Percentiles rank a stretch among this genome's conserved stretches.
Evolutionary conservation across 2,329 filamentous ascomycete species (phyloP).

Genomic region (Drechmeria coniospora): DNA sequence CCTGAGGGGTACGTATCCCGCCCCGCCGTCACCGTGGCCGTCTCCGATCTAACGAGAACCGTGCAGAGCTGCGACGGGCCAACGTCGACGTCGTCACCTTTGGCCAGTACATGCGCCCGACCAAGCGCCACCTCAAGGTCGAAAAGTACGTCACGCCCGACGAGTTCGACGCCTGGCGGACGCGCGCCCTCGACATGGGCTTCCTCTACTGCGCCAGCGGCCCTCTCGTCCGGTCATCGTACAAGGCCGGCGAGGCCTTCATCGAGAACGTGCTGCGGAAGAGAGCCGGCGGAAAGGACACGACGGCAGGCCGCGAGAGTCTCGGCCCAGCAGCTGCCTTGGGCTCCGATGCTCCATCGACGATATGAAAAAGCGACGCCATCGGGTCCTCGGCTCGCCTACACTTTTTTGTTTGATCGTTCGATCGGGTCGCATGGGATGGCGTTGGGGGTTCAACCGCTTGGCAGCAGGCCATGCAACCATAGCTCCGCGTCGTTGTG

Average conservation of each 20-base stretch:
- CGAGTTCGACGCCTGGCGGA: constrained; percentile 81
- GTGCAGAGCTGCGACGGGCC: constrained; percentile 60
- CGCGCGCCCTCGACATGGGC: constrained; percentile 81
- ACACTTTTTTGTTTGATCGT: background rate
- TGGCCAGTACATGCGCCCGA: constrained; percentile 99
- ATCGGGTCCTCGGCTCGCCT: background rate
- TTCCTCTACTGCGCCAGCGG: constrained; percentile 95
- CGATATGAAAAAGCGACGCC: constrained; percentile 6
- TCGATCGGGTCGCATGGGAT: constrained; percentile 2
- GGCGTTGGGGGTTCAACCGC: constrained; percentile 13
- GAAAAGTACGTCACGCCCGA: constrained; percentile 88
- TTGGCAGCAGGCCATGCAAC: constrained; percentile 15
- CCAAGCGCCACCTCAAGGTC: constrained; percentile 94
- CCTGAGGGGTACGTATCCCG: constrained; percentile 39
- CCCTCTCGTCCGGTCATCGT: constrained; percentile 82
- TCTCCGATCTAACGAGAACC: background rate
- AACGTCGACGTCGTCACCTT: constrained; percentile 94
- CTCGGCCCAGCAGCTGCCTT: constrained; percentile 25
- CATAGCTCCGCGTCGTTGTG: constrained; percentile 3
- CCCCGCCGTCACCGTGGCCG: no score
- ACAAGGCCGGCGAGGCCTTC: constrained; percentile 96
- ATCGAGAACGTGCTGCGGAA: constrained; percentile 97
- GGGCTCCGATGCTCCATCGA: constrained; percentile 14
- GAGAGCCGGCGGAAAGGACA: constrained; percentile 35
- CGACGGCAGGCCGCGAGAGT: constrained; percentile 14